These are phyloP conservation scores for Aeschynomene evenia DNA, from an alignment of 306 rosid genomes.

Conservation along the genomic window DNA sequence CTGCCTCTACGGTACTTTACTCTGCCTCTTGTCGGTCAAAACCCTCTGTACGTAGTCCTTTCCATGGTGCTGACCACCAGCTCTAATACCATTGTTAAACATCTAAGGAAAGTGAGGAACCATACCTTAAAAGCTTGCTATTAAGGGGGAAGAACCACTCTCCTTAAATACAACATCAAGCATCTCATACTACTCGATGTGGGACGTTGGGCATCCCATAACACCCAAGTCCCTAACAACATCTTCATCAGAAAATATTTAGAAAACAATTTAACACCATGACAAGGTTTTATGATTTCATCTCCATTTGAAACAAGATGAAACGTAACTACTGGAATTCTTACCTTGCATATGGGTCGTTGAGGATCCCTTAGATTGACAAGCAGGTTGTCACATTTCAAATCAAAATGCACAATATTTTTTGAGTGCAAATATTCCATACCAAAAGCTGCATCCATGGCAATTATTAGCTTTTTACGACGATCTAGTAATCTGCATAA, in stretches of 20 bases:
- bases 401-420: constrained; percentile 91
- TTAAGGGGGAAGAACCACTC: too few species aligned
- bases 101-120: too few species aligned
- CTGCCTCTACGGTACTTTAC: too few species aligned
- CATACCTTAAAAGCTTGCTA: too few species aligned
- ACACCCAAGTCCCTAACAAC: too few species aligned
- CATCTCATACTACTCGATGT: too few species aligned
- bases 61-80: too few species aligned
- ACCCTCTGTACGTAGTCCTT: too few species aligned
- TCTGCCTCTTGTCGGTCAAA: too few species aligned
- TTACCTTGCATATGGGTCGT: constrained; percentile 92
- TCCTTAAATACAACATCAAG: too few species aligned
- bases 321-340: constrained; percentile 22
- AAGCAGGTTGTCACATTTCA: constrained; percentile 91
- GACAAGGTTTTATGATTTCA: constrained; percentile 1
- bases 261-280: neutral
- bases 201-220: too few species aligned
- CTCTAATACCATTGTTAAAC: too few species aligned
- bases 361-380: constrained; percentile 90
- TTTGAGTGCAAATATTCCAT: constrained; percentile 97
- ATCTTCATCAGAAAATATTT: neutral
- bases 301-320: neutral
- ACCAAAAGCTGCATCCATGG: constrained; percentile 97
- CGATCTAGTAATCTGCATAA: constrained; percentile 77
- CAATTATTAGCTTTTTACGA: constrained; percentile 74